phyloP scores from a whole-genome alignment of 768 basidiomycete species.

The Podaxis sp. region DNA sequence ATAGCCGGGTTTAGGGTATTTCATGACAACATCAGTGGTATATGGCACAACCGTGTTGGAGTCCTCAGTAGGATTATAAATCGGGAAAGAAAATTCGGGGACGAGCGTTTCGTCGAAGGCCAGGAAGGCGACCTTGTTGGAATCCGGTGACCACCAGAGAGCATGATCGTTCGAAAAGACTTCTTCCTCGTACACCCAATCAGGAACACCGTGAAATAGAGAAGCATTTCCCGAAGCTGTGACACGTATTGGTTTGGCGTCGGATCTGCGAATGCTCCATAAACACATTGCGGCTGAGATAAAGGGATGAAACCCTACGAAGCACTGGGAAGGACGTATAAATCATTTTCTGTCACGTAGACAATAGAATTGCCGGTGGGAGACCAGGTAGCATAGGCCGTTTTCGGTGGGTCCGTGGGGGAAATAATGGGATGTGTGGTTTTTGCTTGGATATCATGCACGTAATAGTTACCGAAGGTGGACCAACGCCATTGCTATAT shows the following conservation, averaged over 20 bases:
- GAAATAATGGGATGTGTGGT: slow-evolving; percentile 69
- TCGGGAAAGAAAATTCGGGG: slow-evolving; percentile 81
- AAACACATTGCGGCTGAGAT: neutral
- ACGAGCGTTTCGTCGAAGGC: slow-evolving; percentile 87
- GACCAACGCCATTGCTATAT: slow-evolving; percentile 92
- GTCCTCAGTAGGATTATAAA: slow-evolving; percentile 86
- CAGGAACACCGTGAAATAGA: slow-evolving; percentile 91
- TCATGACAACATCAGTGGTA: slow-evolving; percentile 66
- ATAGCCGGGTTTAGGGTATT: slow-evolving; percentile 90
- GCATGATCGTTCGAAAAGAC: slow-evolving; percentile 72
- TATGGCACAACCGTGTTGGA: slow-evolving; percentile 76
- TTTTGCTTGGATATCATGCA: slow-evolving; percentile 76
- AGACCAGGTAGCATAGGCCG: slow-evolving; percentile 85
- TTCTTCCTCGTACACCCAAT: slow-evolving; percentile 98
- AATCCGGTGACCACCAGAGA: slow-evolving; percentile 91
- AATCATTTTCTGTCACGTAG: slow-evolving; percentile 82
- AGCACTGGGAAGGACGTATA: slow-evolving; percentile 78
- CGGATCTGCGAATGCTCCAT: slow-evolving; percentile 25
- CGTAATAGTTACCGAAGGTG: slow-evolving; percentile 87
- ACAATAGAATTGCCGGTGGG: slow-evolving; percentile 84
- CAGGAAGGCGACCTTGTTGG: slow-evolving; percentile 77
- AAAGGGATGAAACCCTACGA: slow-evolving; percentile 42
- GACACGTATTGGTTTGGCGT: slow-evolving; percentile 61
- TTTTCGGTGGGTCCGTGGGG: slow-evolving; percentile 67
- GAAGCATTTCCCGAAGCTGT: slow-evolving; percentile 81